Evolutionary conservation across 2,329 filamentous ascomycete species (phyloP).

Genomic region (Trichoderma cornu-damae): DNA sequence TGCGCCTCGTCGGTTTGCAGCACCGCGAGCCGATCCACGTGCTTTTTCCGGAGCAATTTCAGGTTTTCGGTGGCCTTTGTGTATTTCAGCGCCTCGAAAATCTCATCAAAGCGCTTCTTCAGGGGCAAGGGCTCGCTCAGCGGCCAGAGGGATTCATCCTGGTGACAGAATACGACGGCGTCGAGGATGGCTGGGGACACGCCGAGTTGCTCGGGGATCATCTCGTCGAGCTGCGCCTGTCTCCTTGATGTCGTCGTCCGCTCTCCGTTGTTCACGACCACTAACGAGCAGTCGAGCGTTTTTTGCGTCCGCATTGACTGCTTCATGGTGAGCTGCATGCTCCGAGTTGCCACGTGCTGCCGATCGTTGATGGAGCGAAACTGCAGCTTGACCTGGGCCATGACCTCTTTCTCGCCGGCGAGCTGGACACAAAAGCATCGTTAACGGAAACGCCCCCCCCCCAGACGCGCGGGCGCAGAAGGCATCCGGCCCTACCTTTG

Average conservation of each 20-base stretch:
- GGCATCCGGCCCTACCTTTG: constrained; percentile 59
- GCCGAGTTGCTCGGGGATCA: constrained; percentile 80
- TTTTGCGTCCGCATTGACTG: constrained; percentile 72
- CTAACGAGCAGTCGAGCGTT: constrained; percentile 74
- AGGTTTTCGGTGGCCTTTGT: constrained; percentile 97
- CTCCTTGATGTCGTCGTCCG: constrained; percentile 72
- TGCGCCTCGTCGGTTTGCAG: constrained; percentile 71
- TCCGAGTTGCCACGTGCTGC: constrained; percentile 78
- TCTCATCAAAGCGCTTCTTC: constrained; percentile 95
- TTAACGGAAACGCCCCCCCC: neutral
- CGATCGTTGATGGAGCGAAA: constrained; percentile 76
- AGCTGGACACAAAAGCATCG: constrained; percentile 44
- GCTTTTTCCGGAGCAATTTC: constrained; percentile 76
- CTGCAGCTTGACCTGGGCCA: constrained; percentile 85
- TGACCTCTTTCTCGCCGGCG: constrained; percentile 77
- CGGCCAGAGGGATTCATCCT: constrained; percentile 96
- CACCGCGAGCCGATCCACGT: constrained; percentile 67
- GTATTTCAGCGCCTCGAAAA: constrained; percentile 95
- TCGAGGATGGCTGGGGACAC: constrained; percentile 88
- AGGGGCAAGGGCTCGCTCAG: constrained; percentile 80
- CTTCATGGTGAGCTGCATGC: constrained; percentile 79
- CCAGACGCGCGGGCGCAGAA: neutral
- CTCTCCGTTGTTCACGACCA: constrained; percentile 75
- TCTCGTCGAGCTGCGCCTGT: constrained; percentile 72
- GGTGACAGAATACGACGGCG: constrained; percentile 96